Percentiles rank a stretch among this genome's conserved stretches.
phyloP scores from a whole-genome alignment of 2,329 filamentous ascomycete genomes.

The Fusarium caatingaense region DNA sequence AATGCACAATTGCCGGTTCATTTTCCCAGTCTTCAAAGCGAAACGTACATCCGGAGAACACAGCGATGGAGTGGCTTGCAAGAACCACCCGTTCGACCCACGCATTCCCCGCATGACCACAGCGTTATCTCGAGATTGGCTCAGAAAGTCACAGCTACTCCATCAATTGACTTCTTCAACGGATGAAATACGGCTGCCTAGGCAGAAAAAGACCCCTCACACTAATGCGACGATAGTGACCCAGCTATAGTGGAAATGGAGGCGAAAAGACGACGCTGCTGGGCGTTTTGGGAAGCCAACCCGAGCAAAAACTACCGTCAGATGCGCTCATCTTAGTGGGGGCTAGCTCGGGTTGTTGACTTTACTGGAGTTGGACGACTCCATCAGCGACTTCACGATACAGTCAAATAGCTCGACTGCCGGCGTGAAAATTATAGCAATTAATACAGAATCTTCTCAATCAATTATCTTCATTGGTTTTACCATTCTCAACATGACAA shows the following conservation, averaged over 20 bases:
- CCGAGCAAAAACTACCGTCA: slow-evolving; percentile 24
- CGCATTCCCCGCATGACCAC: slow-evolving; percentile 36
- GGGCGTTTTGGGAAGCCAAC: slow-evolving; percentile 32
- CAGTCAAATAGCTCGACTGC: slow-evolving; percentile 8
- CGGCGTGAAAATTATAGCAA: background rate
- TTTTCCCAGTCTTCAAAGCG: background rate
- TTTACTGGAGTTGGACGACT: slow-evolving; percentile 4
- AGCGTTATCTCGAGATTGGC: slow-evolving; percentile 24
- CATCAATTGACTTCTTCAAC: background rate
- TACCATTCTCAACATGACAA: slow-evolving; percentile 36
- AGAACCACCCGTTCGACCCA: slow-evolving; percentile 22
- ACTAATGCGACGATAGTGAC: slow-evolving; percentile 18
- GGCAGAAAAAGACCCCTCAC: background rate
- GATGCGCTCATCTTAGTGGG: slow-evolving; percentile 23
- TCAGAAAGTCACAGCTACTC: slow-evolving; percentile 1
- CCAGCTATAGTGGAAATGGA: slow-evolving; percentile 26
- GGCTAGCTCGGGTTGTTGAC: slow-evolving; percentile 13
- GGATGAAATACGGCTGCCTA: slow-evolving; percentile 24
- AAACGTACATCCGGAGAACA: background rate
- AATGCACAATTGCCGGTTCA: background rate
- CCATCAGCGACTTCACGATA: background rate
- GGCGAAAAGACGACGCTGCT: slow-evolving; percentile 13
- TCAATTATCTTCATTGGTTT: no score
- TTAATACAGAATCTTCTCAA: slow-evolving; percentile 1
- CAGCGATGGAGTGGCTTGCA: background rate